Base-by-base conservation (phyloP, 2,329 filamentous ascomycete genomes). In the Talaromyces sp. region DNA sequence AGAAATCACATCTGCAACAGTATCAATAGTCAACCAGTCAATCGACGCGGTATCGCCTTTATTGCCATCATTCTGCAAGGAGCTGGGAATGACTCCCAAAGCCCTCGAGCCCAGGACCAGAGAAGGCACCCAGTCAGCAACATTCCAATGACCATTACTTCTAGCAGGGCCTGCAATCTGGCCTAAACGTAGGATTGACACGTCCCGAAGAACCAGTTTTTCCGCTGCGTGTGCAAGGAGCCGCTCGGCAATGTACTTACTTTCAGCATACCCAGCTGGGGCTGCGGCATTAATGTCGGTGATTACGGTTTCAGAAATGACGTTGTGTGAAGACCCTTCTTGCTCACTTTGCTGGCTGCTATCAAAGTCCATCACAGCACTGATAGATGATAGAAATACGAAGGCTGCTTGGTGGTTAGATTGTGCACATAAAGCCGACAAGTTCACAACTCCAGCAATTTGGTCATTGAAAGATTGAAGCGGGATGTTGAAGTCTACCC, bases 21-120 rank as follows among this genome's bases (percentile, higher is more conserved):
- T 37, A 58, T 84, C 81, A 9, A 81, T 75, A 0, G 81, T 81
- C 0, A 83, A 65, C 81, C 81, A 84, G 60, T 82, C 78, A 2
- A 83, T 71, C 1, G 24, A 52, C 13, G 49, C 13, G 0, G 66
- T 67, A 4, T 71, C 69, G 13, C 78, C 69, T 6, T 66, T 22
- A 3, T 43, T 22, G 1, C 11, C 22, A 31, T 41, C 69, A 2
- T 70, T 49, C 1, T 76, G 77, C 2, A 83, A 68, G 8, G 71
- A 68, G 4, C 72, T 69, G 0, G 82, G 81, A 1, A 84, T 50
- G 2, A 69, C 70, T 0, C 76, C 73, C 1, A 81, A 68, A 9
- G 76, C 71, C 4, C 73, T 68, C 0, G 79, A 80, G 62, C 76
- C 80, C 6, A 76, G 63, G 3, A 83, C 69, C 31, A 84, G 73